A percentile compares a stretch with the other conserved stretches of the same genome.
phyloP scores from a whole-genome alignment of 2,329 filamentous ascomycete species.

The Shiraia sp. region DNA sequence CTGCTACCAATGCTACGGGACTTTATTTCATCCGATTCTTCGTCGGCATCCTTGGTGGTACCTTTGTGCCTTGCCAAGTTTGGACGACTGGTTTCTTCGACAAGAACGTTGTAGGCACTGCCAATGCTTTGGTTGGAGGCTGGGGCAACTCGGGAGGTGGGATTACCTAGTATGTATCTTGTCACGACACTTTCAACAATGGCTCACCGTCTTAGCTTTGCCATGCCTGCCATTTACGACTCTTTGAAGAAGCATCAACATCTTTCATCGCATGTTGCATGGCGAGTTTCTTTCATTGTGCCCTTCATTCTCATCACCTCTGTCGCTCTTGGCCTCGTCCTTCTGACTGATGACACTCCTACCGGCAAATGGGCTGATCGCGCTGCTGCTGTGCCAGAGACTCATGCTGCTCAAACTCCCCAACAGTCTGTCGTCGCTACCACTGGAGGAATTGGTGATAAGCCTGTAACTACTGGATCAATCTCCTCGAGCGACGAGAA shows the following conservation, averaged over 20 bases:
- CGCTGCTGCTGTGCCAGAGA: conserved; percentile 59
- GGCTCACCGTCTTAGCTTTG: conserved; percentile 56
- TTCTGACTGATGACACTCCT: conserved; percentile 80
- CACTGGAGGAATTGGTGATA: conserved; percentile 55
- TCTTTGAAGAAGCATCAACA: conserved; percentile 65
- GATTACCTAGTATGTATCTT: conserved; percentile 68
- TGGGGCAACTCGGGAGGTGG: conserved; percentile 88
- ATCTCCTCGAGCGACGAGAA: conserved; percentile 46
- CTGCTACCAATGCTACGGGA: conserved; percentile 68
- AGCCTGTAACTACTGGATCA: conserved; percentile 35
- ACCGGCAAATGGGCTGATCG: conserved; percentile 81
- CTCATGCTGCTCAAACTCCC: conserved; percentile 53
- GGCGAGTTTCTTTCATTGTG: conserved; percentile 83
- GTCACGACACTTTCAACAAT: not conserved
- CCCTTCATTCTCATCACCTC: conserved; percentile 75
- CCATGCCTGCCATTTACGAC: conserved; percentile 89
- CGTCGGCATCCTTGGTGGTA: conserved; percentile 75
- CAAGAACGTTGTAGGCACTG: conserved; percentile 86
- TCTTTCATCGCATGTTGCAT: conserved; percentile 69
- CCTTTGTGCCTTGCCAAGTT: conserved; percentile 85
- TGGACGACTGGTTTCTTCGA: conserved; percentile 95
- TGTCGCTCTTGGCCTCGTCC: conserved; percentile 69
- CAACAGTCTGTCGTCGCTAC: conserved; percentile 55
- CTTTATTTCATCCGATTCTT: conserved; percentile 79
- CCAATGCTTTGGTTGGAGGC: conserved; percentile 82